These are phyloP conservation scores for Penicillium sp. DNA, from an alignment of 2,329 filamentous ascomycete species.

Conservation along the genomic window DNA sequence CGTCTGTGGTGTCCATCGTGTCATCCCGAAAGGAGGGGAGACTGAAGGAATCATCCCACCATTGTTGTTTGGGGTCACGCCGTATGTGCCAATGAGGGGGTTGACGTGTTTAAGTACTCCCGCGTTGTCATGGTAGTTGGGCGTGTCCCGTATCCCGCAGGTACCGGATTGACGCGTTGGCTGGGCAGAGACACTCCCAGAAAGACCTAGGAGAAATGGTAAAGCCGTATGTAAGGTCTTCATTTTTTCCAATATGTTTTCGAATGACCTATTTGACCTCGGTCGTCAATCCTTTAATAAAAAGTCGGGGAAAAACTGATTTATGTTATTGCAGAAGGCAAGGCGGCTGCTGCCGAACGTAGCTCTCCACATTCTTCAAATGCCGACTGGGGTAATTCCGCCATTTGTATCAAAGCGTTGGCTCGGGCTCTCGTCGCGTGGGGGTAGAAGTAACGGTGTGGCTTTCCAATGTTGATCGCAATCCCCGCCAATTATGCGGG, in stretches of 20 bases:
- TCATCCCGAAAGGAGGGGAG: conserved; percentile 45
- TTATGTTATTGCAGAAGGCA: background rate
- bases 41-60: conserved; percentile 27
- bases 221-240: background rate
- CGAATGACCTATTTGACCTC: background rate
- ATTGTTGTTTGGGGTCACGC: conserved; percentile 19
- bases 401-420: background rate
- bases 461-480: background rate
- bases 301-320: background rate
- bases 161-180: background rate
- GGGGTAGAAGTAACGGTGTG: background rate
- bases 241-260: background rate
- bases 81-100: conserved; percentile 23
- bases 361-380: background rate
- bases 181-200: background rate
- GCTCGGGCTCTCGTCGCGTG: background rate
- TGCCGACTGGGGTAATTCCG: background rate
- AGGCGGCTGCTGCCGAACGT: background rate
- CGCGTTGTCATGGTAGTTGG: conserved; percentile 9
- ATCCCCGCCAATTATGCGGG: background rate
- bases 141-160: background rate
- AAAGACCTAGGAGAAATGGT: background rate
- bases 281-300: background rate
- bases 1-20: conserved; percentile 54
- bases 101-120: conserved; percentile 21